Evolutionary conservation across 495 filamentous ascomycete species (phyloP).

Genomic region (Aspergillus kassunensis): DNA sequence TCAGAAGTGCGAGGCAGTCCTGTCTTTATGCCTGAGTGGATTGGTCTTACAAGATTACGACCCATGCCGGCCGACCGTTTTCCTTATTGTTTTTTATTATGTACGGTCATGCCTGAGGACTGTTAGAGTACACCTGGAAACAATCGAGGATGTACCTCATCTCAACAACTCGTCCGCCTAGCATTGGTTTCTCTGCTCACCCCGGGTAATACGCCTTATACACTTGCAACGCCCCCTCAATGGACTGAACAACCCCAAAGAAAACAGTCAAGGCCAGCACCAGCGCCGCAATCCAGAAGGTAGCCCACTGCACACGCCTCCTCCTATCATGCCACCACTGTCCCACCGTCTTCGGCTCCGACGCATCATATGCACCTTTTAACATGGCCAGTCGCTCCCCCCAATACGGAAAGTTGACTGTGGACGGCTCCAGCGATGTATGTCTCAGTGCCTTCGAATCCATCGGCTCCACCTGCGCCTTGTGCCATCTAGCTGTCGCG

Average conservation of each 20-base stretch:
- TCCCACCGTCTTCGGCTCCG: slow-evolving; percentile 35
- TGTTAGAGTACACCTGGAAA: too few species aligned
- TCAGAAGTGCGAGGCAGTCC: too few species aligned
- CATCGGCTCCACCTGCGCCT: background rate
- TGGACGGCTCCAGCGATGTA: background rate
- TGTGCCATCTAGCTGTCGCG: slow-evolving; percentile 25
- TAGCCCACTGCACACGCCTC: slow-evolving; percentile 49
- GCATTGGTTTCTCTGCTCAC: too few species aligned
- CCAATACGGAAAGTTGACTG: background rate
- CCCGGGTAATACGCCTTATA: slow-evolving; percentile 30
- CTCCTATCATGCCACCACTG: slow-evolving; percentile 52
- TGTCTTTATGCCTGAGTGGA: too few species aligned
- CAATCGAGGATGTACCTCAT: too few species aligned
- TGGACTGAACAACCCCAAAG: slow-evolving; percentile 47
- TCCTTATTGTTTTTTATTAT: too few species aligned
- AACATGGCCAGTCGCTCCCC: background rate
- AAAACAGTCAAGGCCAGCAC: slow-evolving; percentile 38
- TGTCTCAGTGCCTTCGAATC: background rate
- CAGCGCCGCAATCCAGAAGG: slow-evolving; percentile 50
- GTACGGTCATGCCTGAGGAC: too few species aligned
- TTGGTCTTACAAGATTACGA: too few species aligned
- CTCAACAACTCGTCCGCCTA: too few species aligned
- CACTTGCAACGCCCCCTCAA: slow-evolving; percentile 45
- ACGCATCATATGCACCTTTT: slow-evolving; percentile 43
- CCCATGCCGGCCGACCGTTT: too few species aligned